Base-by-base conservation (phyloP, 208 protist species). In the Leishmania turanica region DNA sequence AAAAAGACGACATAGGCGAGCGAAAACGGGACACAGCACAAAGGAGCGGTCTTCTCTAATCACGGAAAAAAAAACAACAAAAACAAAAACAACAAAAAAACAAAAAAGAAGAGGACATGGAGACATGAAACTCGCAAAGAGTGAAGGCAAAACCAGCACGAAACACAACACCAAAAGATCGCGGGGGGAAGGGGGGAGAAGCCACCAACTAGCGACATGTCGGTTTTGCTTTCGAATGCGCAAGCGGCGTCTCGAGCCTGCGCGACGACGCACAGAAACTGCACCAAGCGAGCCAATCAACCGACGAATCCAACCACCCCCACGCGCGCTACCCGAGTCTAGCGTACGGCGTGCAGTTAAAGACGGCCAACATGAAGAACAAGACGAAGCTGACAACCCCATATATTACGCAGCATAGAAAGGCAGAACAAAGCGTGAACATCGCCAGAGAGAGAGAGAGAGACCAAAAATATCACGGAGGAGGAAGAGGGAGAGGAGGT, bases 321-420 rank as follows among this genome's bases (percentile, higher is more conserved):
- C 68, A 31, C 27, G 27, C n/a, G 24, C n/a, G 68, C 24, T 73
- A 73, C 68, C 68, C 42, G 19, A 72, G 40, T 31, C 60, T 45
- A 75, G 53, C 24, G 13, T 54, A 70, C 8, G 15, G n/a, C 62
- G 53, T 62, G 40, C 40, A 65, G 58, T 6, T 15, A 51, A 84
- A 69, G 31, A 24, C 37, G 31, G 77, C 2, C 56, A 34, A 80
- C 58, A 79, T 58, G 19, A 74, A 78, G 42, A 76, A 72, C 8
- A 60, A 62, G 62, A 47, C 37, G 31, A 49, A 15, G 66, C 24
- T 64, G 31, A 4, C 13, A 15, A 3, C n/a, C 13, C 19, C 24
- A 73, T 8, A 54, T 27, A 31, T 34, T 31, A 73, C 3, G 68
- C 24, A 53, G 21, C 40, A 53, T 21, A 49, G n/a, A 11, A n/a